phyloP scores from a whole-genome alignment of 2,329 filamentous ascomycete species.

The Sarocladium kiliense region DNA sequence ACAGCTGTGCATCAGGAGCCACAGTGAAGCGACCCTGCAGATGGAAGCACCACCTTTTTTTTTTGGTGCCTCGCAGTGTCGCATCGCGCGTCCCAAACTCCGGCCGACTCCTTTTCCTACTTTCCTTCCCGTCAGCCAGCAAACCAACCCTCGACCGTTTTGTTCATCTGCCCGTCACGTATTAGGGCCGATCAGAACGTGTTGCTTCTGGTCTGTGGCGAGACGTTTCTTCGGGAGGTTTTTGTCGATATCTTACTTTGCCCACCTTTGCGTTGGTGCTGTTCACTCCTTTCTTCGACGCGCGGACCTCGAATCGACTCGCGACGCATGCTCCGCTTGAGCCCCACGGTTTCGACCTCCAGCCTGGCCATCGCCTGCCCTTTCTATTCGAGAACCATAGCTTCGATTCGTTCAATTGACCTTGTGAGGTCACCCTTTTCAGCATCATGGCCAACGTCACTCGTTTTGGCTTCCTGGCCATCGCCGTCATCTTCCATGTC shows the following conservation, averaged over 20 bases:
- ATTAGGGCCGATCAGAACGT: neutral
- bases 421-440: no score
- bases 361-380: neutral
- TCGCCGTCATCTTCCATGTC: slow-evolving; percentile 88
- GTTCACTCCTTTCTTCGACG: slow-evolving; percentile 4
- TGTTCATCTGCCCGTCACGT: neutral
- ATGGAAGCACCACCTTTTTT: neutral
- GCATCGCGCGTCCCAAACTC: neutral
- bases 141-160: neutral
- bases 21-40: neutral
- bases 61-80: neutral
- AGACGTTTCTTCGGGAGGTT: neutral
- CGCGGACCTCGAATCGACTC: neutral
- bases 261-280: neutral
- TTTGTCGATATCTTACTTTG: neutral
- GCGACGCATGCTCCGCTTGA: neutral
- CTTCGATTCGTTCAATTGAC: neutral
- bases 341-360: neutral
- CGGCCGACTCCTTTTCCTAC: neutral
- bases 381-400: neutral
- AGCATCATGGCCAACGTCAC: slow-evolving; percentile 47
- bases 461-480: slow-evolving; percentile 78
- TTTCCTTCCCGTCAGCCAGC: neutral
- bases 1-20: neutral
- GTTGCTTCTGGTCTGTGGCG: neutral